These are phyloP conservation scores for Grifola frondosa DNA, from an alignment of 1,284 basidiomycete species.

Conservation along the genomic window DNA sequence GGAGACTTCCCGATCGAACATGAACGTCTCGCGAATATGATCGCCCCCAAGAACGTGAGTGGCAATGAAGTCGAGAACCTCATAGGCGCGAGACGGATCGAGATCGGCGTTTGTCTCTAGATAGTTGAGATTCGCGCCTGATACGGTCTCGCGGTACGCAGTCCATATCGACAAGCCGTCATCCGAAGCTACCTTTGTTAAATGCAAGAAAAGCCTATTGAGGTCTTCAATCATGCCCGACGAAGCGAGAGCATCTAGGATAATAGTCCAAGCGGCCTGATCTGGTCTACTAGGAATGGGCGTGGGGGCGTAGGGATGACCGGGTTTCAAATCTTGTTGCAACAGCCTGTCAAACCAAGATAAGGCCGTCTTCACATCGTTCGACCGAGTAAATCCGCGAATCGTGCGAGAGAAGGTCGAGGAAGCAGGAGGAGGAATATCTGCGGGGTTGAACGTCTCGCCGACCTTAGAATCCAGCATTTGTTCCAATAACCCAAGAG, in stretches of 20 bases:
- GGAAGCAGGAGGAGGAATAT: constrained; percentile 57
- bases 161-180: constrained; percentile 38
- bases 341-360: constrained; percentile 72
- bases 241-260: constrained; percentile 54
- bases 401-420: constrained; percentile 70
- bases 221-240: constrained; percentile 51
- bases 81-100: constrained; percentile 19
- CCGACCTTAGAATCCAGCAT: constrained; percentile 62
- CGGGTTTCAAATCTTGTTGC: constrained; percentile 38
- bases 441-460: constrained; percentile 35
- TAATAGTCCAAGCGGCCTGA: constrained; percentile 46
- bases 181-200: constrained; percentile 33
- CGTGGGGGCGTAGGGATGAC: constrained; percentile 40
- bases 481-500: constrained; percentile 66
- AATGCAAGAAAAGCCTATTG: constrained; percentile 48
- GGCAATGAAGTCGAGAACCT: constrained; percentile 30
- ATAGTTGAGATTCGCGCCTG: constrained; percentile 41
- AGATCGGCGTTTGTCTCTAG: constrained; percentile 29
- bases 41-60: constrained; percentile 21
- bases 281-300: constrained; percentile 50
- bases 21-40: constrained; percentile 13
- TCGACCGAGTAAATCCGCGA: constrained; percentile 59
- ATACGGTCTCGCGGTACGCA: constrained; percentile 34
- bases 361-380: constrained; percentile 65
- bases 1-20: constrained; percentile 18